Percentiles rank a stretch among this genome's conserved stretches.
These are phyloP conservation scores for Obba rivulosa DNA, from an alignment of 768 basidiomycete species.

Conservation along the genomic window DNA sequence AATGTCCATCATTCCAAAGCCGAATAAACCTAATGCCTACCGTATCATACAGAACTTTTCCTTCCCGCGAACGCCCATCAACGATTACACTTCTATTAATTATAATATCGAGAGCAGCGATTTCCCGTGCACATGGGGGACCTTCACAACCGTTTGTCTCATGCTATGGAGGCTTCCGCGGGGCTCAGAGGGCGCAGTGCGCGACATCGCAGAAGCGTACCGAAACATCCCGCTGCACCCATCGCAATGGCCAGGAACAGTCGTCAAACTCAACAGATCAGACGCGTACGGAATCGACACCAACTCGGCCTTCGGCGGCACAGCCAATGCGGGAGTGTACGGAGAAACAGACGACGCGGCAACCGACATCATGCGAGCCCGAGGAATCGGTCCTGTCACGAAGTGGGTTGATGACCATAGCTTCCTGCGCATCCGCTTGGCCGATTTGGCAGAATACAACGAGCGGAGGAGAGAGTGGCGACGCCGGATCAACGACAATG, in stretches of 20 bases:
- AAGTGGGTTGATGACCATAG: too few relatives aligned
- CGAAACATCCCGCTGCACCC: slow-evolving; percentile 24
- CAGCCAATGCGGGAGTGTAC: not conserved
- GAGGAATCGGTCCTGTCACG: slow-evolving; percentile 7
- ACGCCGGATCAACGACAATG: too few relatives aligned
- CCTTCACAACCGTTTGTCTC: slow-evolving; percentile 28
- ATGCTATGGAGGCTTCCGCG: slow-evolving; percentile 30
- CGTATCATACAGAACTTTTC: slow-evolving; percentile 25
- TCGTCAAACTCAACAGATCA: too few relatives aligned
- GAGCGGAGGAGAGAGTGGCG: too few relatives aligned
- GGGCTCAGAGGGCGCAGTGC: slow-evolving; percentile 27
- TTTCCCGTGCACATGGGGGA: slow-evolving; percentile 40
- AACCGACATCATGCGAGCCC: slow-evolving; percentile 1
- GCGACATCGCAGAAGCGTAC: slow-evolving; percentile 37
- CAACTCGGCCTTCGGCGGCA: not conserved
- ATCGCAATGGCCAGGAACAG: slow-evolving; percentile 30
- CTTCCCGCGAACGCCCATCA: slow-evolving; percentile 20
- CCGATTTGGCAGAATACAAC: not conserved
- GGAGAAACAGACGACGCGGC: slow-evolving; percentile 4
- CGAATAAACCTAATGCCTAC: slow-evolving; percentile 16
- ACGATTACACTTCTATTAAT: too few relatives aligned
- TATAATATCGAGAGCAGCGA: too few relatives aligned
- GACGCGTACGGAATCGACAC: too few relatives aligned
- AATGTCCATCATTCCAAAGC: slow-evolving; percentile 23
- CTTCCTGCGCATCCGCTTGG: not conserved